A percentile compares a stretch with the other conserved stretches of the same genome.
Evolutionary conservation across 805 yeast species (phyloP).

Genomic region (Candida broadrunensis): DNA sequence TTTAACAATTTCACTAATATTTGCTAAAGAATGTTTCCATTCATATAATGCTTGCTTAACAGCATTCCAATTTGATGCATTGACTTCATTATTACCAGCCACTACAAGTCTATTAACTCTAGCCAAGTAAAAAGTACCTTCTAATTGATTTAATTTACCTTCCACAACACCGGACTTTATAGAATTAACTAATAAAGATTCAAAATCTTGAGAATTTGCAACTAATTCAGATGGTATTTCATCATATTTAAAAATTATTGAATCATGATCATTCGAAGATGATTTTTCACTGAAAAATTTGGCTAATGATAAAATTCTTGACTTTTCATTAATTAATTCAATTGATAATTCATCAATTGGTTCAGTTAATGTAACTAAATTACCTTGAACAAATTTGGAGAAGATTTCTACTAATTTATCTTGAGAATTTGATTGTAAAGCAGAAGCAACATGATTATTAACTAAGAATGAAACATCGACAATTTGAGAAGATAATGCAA

Average conservation of each 20-base stretch:
- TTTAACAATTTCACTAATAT: conserved; percentile 40
- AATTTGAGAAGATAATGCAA: conserved; percentile 32
- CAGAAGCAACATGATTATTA: conserved; percentile 36
- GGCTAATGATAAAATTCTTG: conserved; percentile 39
- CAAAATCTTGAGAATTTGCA: conserved; percentile 30
- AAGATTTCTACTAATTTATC: conserved; percentile 28
- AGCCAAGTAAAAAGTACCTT: conserved; percentile 36
- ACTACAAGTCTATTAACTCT: conserved; percentile 39
- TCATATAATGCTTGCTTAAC: conserved; percentile 31
- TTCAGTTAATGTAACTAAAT: conserved; percentile 17
- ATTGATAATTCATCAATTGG: conserved; percentile 16
- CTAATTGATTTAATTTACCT: conserved; percentile 44
- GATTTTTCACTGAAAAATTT: conserved; percentile 29
- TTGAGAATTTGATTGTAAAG: conserved; percentile 22
- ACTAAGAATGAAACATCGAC: conserved; percentile 42
- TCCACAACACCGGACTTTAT: conserved; percentile 43
- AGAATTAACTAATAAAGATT: conserved; percentile 37
- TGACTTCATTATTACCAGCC: conserved; percentile 27
- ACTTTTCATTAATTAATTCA: conserved; percentile 27
- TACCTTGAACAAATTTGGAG: conserved; percentile 33
- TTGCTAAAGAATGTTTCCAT: conserved; percentile 40
- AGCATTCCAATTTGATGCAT: conserved; percentile 26
- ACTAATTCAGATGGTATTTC: conserved; percentile 33
- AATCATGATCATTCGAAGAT: conserved; percentile 11
- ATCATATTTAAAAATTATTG: conserved; percentile 29